Percentiles rank a stretch among this genome's conserved stretches.
phyloP scores from a whole-genome alignment of 805 yeast genomes.

The Osmozyma mogii region DNA sequence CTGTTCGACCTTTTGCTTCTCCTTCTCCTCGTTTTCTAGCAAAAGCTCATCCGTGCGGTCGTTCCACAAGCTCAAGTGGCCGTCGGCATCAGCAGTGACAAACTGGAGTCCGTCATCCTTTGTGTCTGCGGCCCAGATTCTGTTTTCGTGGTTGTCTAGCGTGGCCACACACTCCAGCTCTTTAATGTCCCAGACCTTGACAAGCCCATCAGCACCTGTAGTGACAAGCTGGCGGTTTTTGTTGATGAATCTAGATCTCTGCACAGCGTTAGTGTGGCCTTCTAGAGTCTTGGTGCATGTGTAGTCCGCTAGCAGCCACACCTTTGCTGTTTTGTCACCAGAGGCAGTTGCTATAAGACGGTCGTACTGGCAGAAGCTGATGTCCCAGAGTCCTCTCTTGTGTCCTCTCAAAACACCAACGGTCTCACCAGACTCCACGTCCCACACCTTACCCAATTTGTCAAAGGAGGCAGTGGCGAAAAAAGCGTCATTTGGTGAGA shows the following conservation, averaged over 20 bases:
- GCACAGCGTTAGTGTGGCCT: slow-evolving; percentile 91
- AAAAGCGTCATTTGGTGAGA: slow-evolving; percentile 82
- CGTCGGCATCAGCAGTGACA: slow-evolving; percentile 91
- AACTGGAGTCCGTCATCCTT: slow-evolving; percentile 61
- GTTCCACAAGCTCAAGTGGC: slow-evolving; percentile 80
- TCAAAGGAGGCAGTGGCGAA: slow-evolving; percentile 95
- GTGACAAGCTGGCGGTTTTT: slow-evolving; percentile 61
- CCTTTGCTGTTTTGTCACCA: slow-evolving; percentile 84
- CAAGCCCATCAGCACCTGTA: slow-evolving; percentile 91
- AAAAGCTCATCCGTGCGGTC: slow-evolving; percentile 76
- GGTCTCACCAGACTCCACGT: slow-evolving; percentile 75
- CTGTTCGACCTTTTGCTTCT: slow-evolving; percentile 61
- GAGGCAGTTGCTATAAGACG: slow-evolving; percentile 74
- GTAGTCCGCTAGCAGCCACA: slow-evolving; percentile 81
- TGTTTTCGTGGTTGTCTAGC: slow-evolving; percentile 82
- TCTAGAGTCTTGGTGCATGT: slow-evolving; percentile 77
- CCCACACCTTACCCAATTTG: slow-evolving; percentile 87
- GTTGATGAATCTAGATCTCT: slow-evolving; percentile 66
- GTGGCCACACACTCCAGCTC: slow-evolving; percentile 69
- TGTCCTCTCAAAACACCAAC: slow-evolving; percentile 83
- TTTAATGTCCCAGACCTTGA: slow-evolving; percentile 81
- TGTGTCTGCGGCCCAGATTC: slow-evolving; percentile 84
- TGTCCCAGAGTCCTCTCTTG: slow-evolving; percentile 91
- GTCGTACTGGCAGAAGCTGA: slow-evolving; percentile 73
- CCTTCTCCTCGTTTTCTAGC: slow-evolving; percentile 41